A percentile compares a stretch with the other conserved stretches of the same genome.
These are phyloP conservation scores for Cordyceps pruinosa DNA, from an alignment of 2,329 filamentous ascomycete species.

Conservation along the genomic window DNA sequence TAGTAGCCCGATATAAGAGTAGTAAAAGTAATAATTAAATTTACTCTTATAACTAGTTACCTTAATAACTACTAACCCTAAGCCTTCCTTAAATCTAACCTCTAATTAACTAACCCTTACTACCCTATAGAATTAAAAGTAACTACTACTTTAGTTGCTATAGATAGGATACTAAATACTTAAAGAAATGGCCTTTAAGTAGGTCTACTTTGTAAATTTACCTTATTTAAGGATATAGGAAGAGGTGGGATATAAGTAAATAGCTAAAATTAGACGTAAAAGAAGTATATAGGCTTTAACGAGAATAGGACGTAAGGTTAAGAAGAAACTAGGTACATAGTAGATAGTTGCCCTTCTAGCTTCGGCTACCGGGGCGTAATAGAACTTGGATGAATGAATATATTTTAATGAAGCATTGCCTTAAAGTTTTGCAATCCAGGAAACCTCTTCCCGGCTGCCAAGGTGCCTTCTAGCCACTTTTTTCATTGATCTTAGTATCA, in stretches of 20 bases:
- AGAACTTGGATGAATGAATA: neutral
- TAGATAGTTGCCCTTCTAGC: slow-evolving; percentile 4
- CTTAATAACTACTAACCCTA: slow-evolving; percentile 1
- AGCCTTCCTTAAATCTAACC: neutral
- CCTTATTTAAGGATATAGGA: neutral
- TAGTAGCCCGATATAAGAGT: neutral
- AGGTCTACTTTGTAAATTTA: neutral
- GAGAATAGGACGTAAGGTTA: slow-evolving; percentile 3
- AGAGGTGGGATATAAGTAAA: neutral
- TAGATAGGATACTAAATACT: slow-evolving; percentile 1
- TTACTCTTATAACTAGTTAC: neutral
- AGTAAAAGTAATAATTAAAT: neutral
- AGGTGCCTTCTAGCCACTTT: too few species aligned
- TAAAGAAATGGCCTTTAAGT: slow-evolving; percentile 1
- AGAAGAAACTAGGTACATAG: slow-evolving; percentile 1
- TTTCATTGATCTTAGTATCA: too few species aligned
- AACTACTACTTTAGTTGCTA: neutral
- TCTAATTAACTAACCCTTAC: neutral
- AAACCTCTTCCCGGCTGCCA: too few species aligned
- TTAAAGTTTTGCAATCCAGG: too few species aligned
- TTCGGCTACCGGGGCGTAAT: slow-evolving; percentile 3
- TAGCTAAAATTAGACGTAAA: neutral
- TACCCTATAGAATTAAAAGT: neutral
- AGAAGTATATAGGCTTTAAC: neutral
- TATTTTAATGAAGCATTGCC: too few species aligned